A percentile compares a stretch with the other conserved stretches of the same genome.
Evolutionary conservation across 495 filamentous ascomycete genomes (phyloP).

Genomic region (Recurvomyces mirabilis): DNA sequence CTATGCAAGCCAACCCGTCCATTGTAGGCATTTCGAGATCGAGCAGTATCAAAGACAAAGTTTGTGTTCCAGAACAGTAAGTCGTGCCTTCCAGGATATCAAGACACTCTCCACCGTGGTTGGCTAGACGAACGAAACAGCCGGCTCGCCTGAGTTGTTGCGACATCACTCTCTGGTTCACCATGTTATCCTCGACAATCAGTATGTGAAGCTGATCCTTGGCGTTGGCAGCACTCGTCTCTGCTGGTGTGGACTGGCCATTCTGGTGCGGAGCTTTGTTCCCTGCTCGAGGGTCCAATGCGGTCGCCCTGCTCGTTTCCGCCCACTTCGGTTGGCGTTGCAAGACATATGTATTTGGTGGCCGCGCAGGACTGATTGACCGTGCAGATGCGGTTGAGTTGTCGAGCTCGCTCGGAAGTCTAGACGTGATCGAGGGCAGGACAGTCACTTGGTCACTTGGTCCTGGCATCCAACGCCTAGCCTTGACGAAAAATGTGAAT

Average conservation of each 20-base stretch:
- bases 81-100: conserved; percentile 26
- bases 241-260: background rate
- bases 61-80: conserved; percentile 19
- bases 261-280: background rate
- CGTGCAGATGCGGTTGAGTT: background rate
- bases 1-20: conserved; percentile 61
- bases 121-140: conserved; percentile 54
- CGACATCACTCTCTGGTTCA: conserved; percentile 58
- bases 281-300: background rate
- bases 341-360: background rate
- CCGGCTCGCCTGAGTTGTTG: conserved; percentile 53
- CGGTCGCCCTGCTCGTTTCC: background rate
- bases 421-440: no score
- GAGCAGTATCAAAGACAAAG: conserved; percentile 57
- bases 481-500: conserved; percentile 72
- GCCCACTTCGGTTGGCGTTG: no score
- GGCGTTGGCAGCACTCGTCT: background rate
- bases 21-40: conserved; percentile 82
- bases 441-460: no score
- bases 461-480: conserved; percentile 36
- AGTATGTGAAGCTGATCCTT: conserved; percentile 40
- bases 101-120: conserved; percentile 62
- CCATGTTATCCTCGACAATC: conserved; percentile 70
- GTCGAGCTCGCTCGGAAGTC: no score
- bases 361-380: background rate